phyloP scores from a whole-genome alignment of 192 early-diverging fungal species.

The Ambispora gerdemannii region DNA sequence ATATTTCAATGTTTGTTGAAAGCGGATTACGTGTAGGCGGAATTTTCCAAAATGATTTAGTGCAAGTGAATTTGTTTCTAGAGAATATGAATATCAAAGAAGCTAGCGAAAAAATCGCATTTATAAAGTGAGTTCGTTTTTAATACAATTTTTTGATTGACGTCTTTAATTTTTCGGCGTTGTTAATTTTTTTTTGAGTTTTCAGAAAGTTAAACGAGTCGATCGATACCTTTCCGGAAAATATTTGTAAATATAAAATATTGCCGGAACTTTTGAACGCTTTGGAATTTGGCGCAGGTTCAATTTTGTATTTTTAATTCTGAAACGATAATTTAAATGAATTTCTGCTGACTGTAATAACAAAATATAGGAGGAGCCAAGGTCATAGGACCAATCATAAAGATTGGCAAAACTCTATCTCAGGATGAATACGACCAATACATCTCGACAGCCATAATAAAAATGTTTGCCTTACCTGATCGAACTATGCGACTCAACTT shows the following conservation, averaged over 20 bases:
- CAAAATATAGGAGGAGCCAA: slow-evolving; percentile 55
- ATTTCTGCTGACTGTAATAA: neutral
- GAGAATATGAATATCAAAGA: slow-evolving; percentile 93
- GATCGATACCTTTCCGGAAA: slow-evolving; percentile 73
- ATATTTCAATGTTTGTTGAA: slow-evolving; percentile 69
- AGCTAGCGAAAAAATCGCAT: slow-evolving; percentile 78
- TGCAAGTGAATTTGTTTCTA: slow-evolving; percentile 79
- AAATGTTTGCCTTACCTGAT: slow-evolving; percentile 86
- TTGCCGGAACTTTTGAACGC: slow-evolving; percentile 85
- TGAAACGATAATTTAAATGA: no score
- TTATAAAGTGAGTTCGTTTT: slow-evolving; percentile 48
- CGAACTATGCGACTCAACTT: slow-evolving; percentile 80
- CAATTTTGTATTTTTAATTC: no score
- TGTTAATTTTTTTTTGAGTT: neutral
- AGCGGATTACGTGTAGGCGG: slow-evolving; percentile 54
- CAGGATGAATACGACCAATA: slow-evolving; percentile 71
- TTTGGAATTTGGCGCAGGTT: slow-evolving; percentile 77
- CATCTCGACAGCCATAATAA: slow-evolving; percentile 71
- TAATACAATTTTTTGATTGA: neutral
- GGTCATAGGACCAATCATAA: slow-evolving; percentile 74
- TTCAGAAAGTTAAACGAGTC: slow-evolving; percentile 65
- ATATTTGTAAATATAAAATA: slow-evolving; percentile 90
- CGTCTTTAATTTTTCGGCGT: neutral
- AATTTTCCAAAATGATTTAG: slow-evolving; percentile 82
- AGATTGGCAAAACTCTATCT: slow-evolving; percentile 71